These are phyloP conservation scores for Xylaria nigripes DNA, from an alignment of 495 filamentous ascomycete species.

Conservation along the genomic window DNA sequence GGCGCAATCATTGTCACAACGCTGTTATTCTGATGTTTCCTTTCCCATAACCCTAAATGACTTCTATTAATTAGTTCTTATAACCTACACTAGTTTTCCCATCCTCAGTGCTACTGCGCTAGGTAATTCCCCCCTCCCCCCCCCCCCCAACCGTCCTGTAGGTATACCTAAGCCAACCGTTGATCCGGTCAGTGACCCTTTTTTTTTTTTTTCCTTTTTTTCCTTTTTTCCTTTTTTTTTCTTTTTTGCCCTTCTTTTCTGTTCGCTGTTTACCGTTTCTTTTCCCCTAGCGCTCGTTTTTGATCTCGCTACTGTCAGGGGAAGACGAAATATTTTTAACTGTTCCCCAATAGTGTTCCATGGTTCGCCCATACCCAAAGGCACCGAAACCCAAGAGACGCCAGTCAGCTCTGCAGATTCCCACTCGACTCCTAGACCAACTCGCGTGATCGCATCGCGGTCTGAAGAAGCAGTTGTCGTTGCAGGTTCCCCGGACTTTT, in stretches of 20 bases:
- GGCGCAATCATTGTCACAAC: slow-evolving; percentile 2
- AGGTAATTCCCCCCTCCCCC: not conserved
- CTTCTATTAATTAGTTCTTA: not conserved
- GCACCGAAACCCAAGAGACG: slow-evolving; percentile 7
- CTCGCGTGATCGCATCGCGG: not conserved
- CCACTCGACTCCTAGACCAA: slow-evolving; percentile 10
- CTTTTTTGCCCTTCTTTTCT: not conserved
- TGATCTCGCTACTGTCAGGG: not conserved
- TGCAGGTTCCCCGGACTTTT: slow-evolving; percentile 6
- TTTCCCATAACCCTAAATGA: not conserved
- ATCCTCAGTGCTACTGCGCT: not conserved
- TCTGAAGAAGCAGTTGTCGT: slow-evolving; percentile 6
- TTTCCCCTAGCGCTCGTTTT: not conserved
- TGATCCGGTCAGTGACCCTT: not conserved
- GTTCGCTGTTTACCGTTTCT: not conserved
- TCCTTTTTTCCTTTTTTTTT: not conserved
- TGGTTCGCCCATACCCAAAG: slow-evolving; percentile 5
- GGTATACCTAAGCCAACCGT: slow-evolving; percentile 1
- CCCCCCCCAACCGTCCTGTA: not conserved
- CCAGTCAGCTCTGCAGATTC: slow-evolving; percentile 9
- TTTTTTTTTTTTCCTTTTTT: not conserved
- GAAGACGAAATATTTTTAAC: slow-evolving; percentile 6
- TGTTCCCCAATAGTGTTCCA: slow-evolving; percentile 11
- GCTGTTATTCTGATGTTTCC: not conserved
- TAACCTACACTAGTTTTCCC: not conserved